phyloP scores from a whole-genome alignment of 352 stramenopile species.

The Phytophthora pistaciae region DNA sequence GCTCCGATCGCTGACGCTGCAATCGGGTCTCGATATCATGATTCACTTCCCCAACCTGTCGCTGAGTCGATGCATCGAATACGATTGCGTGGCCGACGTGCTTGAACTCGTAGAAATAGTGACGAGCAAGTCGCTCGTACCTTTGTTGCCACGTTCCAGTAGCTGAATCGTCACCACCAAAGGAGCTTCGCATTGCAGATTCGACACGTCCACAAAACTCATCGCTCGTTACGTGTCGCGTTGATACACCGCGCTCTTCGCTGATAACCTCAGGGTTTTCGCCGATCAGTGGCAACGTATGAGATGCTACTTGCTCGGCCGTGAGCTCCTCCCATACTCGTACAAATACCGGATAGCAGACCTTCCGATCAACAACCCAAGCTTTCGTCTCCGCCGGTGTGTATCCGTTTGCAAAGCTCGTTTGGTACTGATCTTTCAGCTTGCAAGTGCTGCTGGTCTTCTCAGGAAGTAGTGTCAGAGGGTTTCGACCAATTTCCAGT shows the following conservation, averaged over 20 bases:
- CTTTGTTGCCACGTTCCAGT: conserved; percentile 51
- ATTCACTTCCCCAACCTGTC: conserved; percentile 13
- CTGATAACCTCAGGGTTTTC: not conserved
- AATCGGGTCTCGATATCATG: conserved; percentile 22
- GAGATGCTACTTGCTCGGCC: not conserved
- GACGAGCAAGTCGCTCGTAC: conserved; percentile 59
- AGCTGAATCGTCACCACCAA: not conserved
- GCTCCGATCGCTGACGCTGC: conserved; percentile 34
- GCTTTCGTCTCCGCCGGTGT: conserved; percentile 56
- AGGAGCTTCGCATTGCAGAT: conserved; percentile 24
- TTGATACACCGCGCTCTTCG: not conserved
- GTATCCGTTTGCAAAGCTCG: conserved; percentile 61
- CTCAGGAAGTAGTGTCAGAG: conserved; percentile 59
- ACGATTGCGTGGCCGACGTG: conserved; percentile 56
- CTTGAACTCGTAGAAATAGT: conserved; percentile 85
- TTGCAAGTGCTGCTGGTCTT: conserved; percentile 74
- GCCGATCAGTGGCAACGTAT: conserved; percentile 2
- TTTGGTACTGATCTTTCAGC: conserved; percentile 61
- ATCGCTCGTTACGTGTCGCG: conserved; percentile 33
- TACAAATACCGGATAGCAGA: conserved; percentile 67
- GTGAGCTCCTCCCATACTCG: conserved; percentile 48
- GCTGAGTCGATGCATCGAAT: conserved; percentile 36
- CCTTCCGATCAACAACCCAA: conserved; percentile 54
- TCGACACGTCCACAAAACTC: conserved; percentile 57
- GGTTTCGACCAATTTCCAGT: conserved; percentile 64